Conservation (phyloP, 1,284 basidiomycete genomes). For the Puccinia hordei region DNA sequence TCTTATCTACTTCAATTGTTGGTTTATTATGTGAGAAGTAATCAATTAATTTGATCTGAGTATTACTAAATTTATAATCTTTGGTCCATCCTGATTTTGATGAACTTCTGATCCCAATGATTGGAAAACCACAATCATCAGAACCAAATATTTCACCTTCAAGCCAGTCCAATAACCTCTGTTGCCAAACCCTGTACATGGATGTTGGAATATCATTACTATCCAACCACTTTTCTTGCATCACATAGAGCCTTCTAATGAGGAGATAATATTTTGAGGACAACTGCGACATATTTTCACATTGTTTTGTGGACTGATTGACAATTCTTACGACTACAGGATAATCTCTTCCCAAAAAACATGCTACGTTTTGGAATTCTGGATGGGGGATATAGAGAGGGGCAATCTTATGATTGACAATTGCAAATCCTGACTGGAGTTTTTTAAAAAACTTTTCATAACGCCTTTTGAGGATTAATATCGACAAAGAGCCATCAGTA, state of each 20-base stretch:
- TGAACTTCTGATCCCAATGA: not conserved
- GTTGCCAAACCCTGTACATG: not conserved
- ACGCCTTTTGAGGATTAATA: too few species aligned
- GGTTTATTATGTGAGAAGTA: not conserved
- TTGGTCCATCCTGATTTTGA: not conserved
- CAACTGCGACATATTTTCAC: too few species aligned
- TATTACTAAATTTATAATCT: not conserved
- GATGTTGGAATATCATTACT: not conserved
- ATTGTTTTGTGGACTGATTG: too few species aligned
- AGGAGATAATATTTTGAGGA: too few species aligned
- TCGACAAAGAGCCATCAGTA: too few species aligned
- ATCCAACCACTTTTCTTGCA: not conserved
- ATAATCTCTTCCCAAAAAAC: too few species aligned
- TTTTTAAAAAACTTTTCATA: too few species aligned
- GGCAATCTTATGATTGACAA: too few species aligned
- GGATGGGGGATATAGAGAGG: too few species aligned
- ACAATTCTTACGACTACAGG: too few species aligned
- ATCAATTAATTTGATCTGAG: not conserved
- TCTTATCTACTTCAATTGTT: not conserved
- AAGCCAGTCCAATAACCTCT: not conserved
- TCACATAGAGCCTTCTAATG: not conserved
- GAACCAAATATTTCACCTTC: not conserved
- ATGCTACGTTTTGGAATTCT: too few species aligned
- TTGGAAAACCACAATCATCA: not conserved
- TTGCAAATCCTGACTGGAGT: too few species aligned